Base-by-base conservation (phyloP, 2,329 filamentous ascomycete genomes). In the Davidsoniella neocaledoniae region DNA sequence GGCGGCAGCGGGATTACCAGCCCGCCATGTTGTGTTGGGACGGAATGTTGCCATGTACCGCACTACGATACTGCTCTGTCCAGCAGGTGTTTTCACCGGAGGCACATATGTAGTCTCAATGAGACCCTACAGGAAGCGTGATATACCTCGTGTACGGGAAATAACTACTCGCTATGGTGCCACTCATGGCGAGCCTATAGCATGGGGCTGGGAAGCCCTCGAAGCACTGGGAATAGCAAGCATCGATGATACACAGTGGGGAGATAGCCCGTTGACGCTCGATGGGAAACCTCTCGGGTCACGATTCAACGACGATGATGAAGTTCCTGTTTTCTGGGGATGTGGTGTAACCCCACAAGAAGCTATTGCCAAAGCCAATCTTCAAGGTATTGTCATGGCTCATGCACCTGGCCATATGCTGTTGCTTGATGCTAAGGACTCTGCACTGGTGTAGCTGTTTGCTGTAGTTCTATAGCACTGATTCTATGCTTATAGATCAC, bases 281-380 rank as follows among this genome's bases (percentile, higher is more conserved):
- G 66, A 68, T 26, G 72, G 69, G 0, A 57, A 60, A 47, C 60
- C 60, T 21, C 54, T 65, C 23, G 54, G 61, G 10, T 59, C 61
- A 23, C 50, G 59, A 1, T 55, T 59, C 14, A 61, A 60, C 12
- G 61, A 62, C 17, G 62, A 66, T 12, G 64, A 69, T 2, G 64
- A 69, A 23, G 64, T 78, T 26, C 74, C 73, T 0, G 69, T 77
- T 3, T 77, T 77, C 55, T 75, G 77, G 76, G 78, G 74, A 0
- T 82, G 77, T 57, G 77, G 77, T 33, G 77, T 81, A 9, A 81
- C 78, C 37, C 77, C 79, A 1, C 77, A 81, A 57, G 72, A 79
- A 57, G 77, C 76, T 12, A 73, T 81, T 1, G 71, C 78, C 67
- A 66, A 64, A 51, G 73, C 75, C 4, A 62, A 59, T 6, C 57